Evolutionary conservation across 331 rosid species (phyloP).

Genomic region (Dryas integrifolia): DNA sequence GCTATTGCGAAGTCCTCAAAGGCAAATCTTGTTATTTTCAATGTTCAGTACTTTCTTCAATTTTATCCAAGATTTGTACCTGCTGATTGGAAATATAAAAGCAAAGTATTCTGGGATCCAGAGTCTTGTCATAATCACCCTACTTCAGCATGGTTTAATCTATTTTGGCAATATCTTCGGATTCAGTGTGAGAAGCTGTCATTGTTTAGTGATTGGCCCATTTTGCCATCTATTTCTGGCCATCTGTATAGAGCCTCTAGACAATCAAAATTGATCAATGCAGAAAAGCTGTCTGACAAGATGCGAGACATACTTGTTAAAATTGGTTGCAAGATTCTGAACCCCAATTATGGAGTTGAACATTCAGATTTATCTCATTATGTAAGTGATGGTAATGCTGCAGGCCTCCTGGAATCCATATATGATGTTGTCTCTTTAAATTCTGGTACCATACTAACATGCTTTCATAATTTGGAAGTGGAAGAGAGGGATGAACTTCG

Average conservation of each 20-base stretch:
- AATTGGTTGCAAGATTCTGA: slow-evolving; percentile 77
- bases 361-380: slow-evolving; percentile 67
- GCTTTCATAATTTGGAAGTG: slow-evolving; percentile 54
- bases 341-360: slow-evolving; percentile 55
- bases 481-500: slow-evolving; percentile 79
- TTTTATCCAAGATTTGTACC: slow-evolving; percentile 73
- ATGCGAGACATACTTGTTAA: slow-evolving; percentile 56
- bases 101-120: slow-evolving; percentile 79
- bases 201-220: slow-evolving; percentile 87
- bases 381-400: slow-evolving; percentile 63
- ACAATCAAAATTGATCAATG: slow-evolving; percentile 69
- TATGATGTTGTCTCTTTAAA: slow-evolving; percentile 47
- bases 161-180: slow-evolving; percentile 78
- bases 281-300: slow-evolving; percentile 55
- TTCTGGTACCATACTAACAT: slow-evolving; percentile 43
- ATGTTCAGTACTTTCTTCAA: slow-evolving; percentile 58
- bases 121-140: slow-evolving; percentile 66
- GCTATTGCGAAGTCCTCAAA: slow-evolving; percentile 76
- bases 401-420: slow-evolving; percentile 70
- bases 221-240: slow-evolving; percentile 80
- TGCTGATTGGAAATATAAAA: slow-evolving; percentile 80
- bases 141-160: slow-evolving; percentile 67
- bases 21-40: slow-evolving; percentile 62
- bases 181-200: slow-evolving; percentile 53
- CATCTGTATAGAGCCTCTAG: slow-evolving; percentile 65